Conservation (phyloP, 768 basidiomycete species). For the Antrodiella citrinella region DNA sequence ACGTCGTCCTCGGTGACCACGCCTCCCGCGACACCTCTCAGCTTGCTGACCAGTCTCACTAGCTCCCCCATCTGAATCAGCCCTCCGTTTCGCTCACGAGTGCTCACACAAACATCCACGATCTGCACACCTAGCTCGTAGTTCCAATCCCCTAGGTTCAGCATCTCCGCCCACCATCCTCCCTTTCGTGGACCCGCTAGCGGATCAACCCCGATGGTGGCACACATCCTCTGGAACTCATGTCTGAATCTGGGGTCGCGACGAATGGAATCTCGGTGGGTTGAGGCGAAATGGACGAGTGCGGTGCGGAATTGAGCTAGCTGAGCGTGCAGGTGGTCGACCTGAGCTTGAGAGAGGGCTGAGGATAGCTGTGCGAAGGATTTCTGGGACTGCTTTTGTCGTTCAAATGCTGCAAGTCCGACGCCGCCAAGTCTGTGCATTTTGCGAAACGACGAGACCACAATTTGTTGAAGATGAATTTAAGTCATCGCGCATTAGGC, state of each 20-base stretch:
- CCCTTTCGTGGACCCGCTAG: constrained; percentile 79
- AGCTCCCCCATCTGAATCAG: constrained; percentile 86
- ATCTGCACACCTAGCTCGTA: constrained; percentile 94
- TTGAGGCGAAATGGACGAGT: constrained; percentile 69
- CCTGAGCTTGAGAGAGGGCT: constrained; percentile 66
- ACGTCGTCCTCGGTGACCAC: constrained; percentile 83
- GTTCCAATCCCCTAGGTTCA: constrained; percentile 90
- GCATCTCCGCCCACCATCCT: constrained; percentile 88
- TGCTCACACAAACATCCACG: constrained; percentile 85
- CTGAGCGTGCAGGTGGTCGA: constrained; percentile 73
- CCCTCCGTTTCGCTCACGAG: constrained; percentile 85
- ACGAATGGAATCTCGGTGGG: constrained; percentile 79
- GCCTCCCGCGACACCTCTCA: constrained; percentile 64
- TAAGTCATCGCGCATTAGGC: no score
- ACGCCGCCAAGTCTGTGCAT: constrained; percentile 78
- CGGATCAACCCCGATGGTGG: constrained; percentile 90
- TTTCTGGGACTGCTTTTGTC: constrained; percentile 73
- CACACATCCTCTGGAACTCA: constrained; percentile 94
- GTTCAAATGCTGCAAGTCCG: constrained; percentile 82
- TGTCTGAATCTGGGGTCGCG: constrained; percentile 81
- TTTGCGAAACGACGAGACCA: no score
- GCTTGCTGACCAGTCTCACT: constrained; percentile 64
- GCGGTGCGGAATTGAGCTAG: constrained; percentile 79
- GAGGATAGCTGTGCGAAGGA: constrained; percentile 80
- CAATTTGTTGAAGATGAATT: no score